Evolutionary conservation across 1,139 yeast species (phyloP).

Genomic region (Pichia sp.): DNA sequence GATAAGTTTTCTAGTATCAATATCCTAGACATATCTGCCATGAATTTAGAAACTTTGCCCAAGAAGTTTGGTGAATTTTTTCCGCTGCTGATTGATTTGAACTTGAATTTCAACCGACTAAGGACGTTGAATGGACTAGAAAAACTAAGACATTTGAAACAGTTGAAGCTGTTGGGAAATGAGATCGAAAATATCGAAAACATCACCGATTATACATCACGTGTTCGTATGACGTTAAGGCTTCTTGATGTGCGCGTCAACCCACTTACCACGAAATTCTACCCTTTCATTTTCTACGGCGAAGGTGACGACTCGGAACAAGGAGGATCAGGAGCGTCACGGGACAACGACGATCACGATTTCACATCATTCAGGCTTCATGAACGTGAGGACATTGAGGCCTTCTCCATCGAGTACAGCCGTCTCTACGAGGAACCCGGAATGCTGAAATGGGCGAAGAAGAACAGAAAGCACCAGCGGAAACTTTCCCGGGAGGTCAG

Average conservation of each 20-base stretch:
- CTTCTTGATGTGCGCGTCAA: slow-evolving; percentile 49
- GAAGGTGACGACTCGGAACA: slow-evolving; percentile 7
- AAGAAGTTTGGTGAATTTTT: slow-evolving; percentile 35
- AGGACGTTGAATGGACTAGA: slow-evolving; percentile 21
- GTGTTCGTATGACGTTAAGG: slow-evolving; percentile 34
- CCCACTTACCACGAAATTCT: slow-evolving; percentile 44
- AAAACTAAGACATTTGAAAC: slow-evolving; percentile 35
- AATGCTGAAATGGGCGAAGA: slow-evolving; percentile 23
- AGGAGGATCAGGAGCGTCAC: background rate
- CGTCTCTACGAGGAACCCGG: slow-evolving; percentile 23
- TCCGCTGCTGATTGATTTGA: slow-evolving; percentile 46
- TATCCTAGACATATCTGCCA: slow-evolving; percentile 42
- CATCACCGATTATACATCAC: slow-evolving; percentile 34
- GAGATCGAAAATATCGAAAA: slow-evolving; percentile 35
- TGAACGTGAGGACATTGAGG: slow-evolving; percentile 31
- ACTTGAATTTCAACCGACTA: slow-evolving; percentile 49
- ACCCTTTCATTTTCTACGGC: slow-evolving; percentile 51
- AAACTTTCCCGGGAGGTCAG: slow-evolving; percentile 8
- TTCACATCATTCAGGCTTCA: slow-evolving; percentile 22
- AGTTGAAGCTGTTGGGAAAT: slow-evolving; percentile 46
- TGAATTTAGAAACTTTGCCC: slow-evolving; percentile 40
- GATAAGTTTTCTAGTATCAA: slow-evolving; percentile 40
- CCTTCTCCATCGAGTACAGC: slow-evolving; percentile 29
- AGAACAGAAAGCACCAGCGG: slow-evolving; percentile 17
- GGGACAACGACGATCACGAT: slow-evolving; percentile 14